Conservation (phyloP, 345 rosid species). For the Atalantia buxifolia region DNA sequence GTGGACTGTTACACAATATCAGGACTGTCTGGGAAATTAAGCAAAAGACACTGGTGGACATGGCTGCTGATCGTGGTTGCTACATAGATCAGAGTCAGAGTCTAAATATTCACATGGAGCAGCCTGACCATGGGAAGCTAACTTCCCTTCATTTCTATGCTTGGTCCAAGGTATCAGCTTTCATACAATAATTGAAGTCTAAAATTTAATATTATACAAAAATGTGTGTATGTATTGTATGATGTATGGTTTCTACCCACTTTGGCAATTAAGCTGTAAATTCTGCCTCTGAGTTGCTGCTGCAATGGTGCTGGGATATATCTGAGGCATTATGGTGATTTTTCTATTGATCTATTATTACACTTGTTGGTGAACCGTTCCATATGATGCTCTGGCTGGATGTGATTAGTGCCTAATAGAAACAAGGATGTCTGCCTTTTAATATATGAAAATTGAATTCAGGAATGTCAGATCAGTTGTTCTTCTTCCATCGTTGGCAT, state of each 20-base stretch:
- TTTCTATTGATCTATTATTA: neutral
- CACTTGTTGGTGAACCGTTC: neutral
- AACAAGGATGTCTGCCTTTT: neutral
- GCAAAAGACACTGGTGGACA: slow-evolving; percentile 80
- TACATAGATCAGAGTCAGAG: slow-evolving; percentile 94
- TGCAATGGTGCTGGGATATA: neutral
- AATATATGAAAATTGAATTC: neutral
- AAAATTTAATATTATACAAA: neutral
- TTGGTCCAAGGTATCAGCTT: slow-evolving; percentile 67
- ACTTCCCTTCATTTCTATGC: slow-evolving; percentile 79
- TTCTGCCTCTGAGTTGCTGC: no score
- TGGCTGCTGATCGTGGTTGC: slow-evolving; percentile 89
- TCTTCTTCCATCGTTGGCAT: neutral
- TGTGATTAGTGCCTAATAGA: neutral
- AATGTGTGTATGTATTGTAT: neutral
- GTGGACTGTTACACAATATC: neutral
- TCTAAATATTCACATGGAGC: slow-evolving; percentile 81
- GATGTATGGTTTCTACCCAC: no score
- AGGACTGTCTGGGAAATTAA: slow-evolving; percentile 98
- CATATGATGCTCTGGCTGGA: neutral
- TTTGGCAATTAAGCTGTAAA: neutral
- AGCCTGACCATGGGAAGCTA: slow-evolving; percentile 67
- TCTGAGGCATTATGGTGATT: neutral
- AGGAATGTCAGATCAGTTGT: no score
- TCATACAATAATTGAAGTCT: neutral